phyloP scores from a whole-genome alignment of 371 early-diverging fungal genomes.

The Lichtheimia ramosa region DNA sequence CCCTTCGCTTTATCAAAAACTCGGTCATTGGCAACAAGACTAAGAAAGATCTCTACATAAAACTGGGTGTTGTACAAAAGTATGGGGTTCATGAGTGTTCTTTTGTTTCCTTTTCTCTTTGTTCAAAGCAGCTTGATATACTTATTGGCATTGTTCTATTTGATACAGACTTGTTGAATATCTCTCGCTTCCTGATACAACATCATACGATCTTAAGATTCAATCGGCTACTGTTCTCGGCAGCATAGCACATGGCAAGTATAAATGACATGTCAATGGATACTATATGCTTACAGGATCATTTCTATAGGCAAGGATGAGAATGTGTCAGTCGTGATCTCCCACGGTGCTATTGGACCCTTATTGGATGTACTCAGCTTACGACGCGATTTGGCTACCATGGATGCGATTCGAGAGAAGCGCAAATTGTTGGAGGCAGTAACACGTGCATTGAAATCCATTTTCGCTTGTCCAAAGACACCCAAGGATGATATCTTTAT shows the following conservation, averaged over 20 bases:
- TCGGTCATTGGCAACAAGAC: conserved; percentile 84
- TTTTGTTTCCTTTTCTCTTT: not conserved
- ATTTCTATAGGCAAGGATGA: conserved; percentile 59
- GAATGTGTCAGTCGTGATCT: conserved; percentile 60
- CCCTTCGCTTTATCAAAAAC: conserved; percentile 82
- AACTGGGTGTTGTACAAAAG: conserved; percentile 70
- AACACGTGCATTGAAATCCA: conserved; percentile 73
- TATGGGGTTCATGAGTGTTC: conserved; percentile 22
- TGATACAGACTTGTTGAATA: conserved; percentile 59
- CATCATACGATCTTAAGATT: conserved; percentile 48
- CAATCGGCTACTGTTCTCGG: conserved; percentile 77
- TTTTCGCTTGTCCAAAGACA: conserved; percentile 66
- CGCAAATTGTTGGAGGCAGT: conserved; percentile 69
- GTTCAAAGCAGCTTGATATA: not conserved
- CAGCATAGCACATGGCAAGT: conserved; percentile 77
- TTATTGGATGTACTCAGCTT: conserved; percentile 59
- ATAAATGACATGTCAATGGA: not conserved
- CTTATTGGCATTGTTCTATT: not conserved
- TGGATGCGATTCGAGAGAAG: conserved; percentile 41
- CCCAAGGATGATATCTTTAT: conserved; percentile 58
- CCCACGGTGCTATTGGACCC: conserved; percentile 62
- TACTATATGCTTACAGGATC: too few relatives aligned
- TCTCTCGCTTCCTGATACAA: conserved; percentile 34
- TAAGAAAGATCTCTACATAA: conserved; percentile 78
- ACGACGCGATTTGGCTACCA: conserved; percentile 35